Base-by-base conservation (phyloP, 2,329 filamentous ascomycete genomes). In the Berkeleyomyces basicola region DNA sequence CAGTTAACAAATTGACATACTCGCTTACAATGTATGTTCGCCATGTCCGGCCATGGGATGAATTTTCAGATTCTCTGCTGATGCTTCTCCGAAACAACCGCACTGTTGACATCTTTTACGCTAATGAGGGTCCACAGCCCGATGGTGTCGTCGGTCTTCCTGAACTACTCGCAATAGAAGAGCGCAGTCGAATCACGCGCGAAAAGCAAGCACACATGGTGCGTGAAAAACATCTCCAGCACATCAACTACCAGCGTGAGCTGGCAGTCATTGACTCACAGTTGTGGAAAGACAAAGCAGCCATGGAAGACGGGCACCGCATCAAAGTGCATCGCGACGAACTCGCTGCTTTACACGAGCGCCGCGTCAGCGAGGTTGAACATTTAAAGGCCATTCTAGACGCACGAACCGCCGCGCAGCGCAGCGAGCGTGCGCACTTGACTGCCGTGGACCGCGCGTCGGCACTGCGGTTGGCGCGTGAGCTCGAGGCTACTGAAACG, bases 21-120 rank as follows among this genome's bases (percentile, higher is more conserved):
- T 87, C 84, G 0, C 80, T 84, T 0, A 82, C 83, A 3, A 84
- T 82, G 73, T 87, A 86, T 68, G 75, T 84, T 23, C 67, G 70
- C 43, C 78, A 77, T 51, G 69, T 81, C 0, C 67, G 82, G 4
- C 59, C 58, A 31, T 43, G 44, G 33, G 62, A 64, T 39, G 16
- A 16, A 3, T 60, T 51, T n/a, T 40, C 61, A 2, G 43, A 49
- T 39, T 69, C 72, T 0, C 75, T 83, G 1, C 67, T 82, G 40
- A 67, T 68, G 0, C 72, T 83, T 2, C 74, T 83, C 33, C 74
- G 74, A 5, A 75, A 76, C 58, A 82, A 81, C 66, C 77, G 81
- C 10, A 78, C 76, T 4, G 70, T 70, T 6, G 79, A 83, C 65
- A 74, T 80, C 3, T 83, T 75, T 68, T 83, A 81, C 69, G 77